Conservation (phyloP, 768 basidiomycete species). For the Phylloporus sp. region DNA sequence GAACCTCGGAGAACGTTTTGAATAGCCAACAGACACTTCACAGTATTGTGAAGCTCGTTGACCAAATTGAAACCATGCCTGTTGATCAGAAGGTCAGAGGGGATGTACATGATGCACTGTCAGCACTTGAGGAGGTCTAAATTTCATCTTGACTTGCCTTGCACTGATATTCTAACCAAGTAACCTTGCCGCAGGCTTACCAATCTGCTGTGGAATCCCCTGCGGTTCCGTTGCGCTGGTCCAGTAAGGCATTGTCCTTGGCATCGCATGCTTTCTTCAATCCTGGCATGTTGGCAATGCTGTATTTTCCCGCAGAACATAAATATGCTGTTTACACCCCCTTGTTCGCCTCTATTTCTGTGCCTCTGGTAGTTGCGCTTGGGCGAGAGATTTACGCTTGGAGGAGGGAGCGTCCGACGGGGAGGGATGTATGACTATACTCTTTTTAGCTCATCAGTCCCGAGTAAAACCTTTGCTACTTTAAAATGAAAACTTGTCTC, state of each 20-base stretch:
- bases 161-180: constrained; percentile 7
- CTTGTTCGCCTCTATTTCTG: constrained; percentile 84
- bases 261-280: constrained; percentile 93
- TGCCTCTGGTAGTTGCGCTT: constrained; percentile 75
- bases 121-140: constrained; percentile 68
- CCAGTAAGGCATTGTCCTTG: constrained; percentile 56
- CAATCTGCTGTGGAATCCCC: constrained; percentile 17
- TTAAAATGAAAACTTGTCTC: constrained; percentile 7
- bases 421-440: constrained; percentile 12
- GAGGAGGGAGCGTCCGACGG: constrained; percentile 32
- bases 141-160: neutral
- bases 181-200: constrained; percentile 20
- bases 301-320: constrained; percentile 98
- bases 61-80: constrained; percentile 90
- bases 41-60: constrained; percentile 81
- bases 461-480: constrained; percentile 6
- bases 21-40: constrained; percentile 69
- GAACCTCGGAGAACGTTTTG: constrained; percentile 64
- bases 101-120: constrained; percentile 67
- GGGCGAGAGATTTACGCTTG: constrained; percentile 70
- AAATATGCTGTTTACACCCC: constrained; percentile 97
- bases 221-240: constrained; percentile 48
- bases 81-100: constrained; percentile 72
- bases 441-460: neutral
- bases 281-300: constrained; percentile 90